A percentile compares a stretch with the other conserved stretches of the same genome.
These are phyloP conservation scores for Jatropha curcas DNA, from an alignment of 345 rosid genomes.

Conservation along the genomic window DNA sequence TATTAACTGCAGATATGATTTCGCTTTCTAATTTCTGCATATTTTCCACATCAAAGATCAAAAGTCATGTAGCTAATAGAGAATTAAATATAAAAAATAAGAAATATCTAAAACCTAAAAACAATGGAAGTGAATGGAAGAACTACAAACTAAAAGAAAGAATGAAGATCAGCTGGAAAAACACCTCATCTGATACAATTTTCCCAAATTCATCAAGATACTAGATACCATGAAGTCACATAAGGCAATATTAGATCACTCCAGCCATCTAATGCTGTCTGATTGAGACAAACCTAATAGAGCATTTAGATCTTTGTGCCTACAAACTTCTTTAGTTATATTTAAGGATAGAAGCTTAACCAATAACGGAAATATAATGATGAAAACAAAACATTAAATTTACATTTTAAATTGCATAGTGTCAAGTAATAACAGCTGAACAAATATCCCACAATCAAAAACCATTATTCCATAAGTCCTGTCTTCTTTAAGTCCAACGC, in stretches of 20 bases:
- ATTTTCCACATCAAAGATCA: conserved; percentile 28
- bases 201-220: not conserved
- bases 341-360: too few relatives aligned
- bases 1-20: conserved; percentile 46
- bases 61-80: conserved; percentile 19
- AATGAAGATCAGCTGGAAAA: not conserved
- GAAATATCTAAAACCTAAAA: not conserved
- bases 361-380: not conserved
- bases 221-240: conserved; percentile 1
- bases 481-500: not conserved
- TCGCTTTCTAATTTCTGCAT: conserved; percentile 54
- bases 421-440: not conserved
- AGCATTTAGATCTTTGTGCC: not conserved
- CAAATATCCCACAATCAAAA: not conserved
- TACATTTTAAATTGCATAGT: not conserved
- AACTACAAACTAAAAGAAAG: not conserved
- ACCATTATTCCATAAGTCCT: not conserved
- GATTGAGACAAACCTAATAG: not conserved
- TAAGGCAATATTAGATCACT: not conserved
- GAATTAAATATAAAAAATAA: conserved; percentile 7
- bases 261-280: not conserved
- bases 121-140: not conserved
- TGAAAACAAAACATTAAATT: not conserved
- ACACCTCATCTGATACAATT: not conserved
- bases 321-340: not conserved